These are phyloP conservation scores for Diplodia scrobiculata DNA, from an alignment of 2,329 filamentous ascomycete species.

Conservation along the genomic window DNA sequence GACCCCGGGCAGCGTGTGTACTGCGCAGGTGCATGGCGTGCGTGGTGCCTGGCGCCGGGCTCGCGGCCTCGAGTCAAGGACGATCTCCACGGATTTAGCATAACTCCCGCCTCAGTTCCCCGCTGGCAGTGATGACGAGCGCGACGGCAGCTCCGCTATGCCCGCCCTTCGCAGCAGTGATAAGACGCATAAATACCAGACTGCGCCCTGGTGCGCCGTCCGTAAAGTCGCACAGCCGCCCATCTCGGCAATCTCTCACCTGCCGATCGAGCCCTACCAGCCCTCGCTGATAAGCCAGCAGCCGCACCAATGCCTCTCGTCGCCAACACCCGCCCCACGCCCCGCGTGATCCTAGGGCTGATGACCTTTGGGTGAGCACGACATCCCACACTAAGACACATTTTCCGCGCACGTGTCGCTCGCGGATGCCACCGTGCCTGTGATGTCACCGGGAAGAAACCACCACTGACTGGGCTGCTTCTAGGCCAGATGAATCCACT, in stretches of 20 bases:
- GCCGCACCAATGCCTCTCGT: conserved; percentile 45
- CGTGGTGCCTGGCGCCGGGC: conserved; percentile 16
- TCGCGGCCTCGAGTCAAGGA: conserved; percentile 15
- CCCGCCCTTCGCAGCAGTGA: neutral
- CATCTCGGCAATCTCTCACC: conserved; percentile 17
- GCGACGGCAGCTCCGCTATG: neutral
- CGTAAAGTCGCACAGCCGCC: neutral
- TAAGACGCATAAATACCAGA: neutral
- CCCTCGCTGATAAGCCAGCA: conserved; percentile 6
- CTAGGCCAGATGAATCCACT: conserved; percentile 56
- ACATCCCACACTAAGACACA: conserved; percentile 6
- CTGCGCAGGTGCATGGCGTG: conserved; percentile 11
- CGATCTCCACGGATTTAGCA: conserved; percentile 23
- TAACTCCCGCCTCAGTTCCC: conserved; percentile 5
- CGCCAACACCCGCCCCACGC: conserved; percentile 52
- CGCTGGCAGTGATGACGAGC: conserved; percentile 13
- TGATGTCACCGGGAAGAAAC: conserved; percentile 14
- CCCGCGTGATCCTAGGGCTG: conserved; percentile 76
- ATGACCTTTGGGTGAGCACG: conserved; percentile 72
- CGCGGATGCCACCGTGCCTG: neutral
- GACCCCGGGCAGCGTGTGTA: conserved; percentile 8
- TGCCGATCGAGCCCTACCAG: neutral
- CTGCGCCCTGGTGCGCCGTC: neutral
- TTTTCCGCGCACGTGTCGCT: neutral
- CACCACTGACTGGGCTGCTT: neutral